phyloP scores from a whole-genome alignment of 192 early-diverging fungal species.

The Coemansia sp. region DNA sequence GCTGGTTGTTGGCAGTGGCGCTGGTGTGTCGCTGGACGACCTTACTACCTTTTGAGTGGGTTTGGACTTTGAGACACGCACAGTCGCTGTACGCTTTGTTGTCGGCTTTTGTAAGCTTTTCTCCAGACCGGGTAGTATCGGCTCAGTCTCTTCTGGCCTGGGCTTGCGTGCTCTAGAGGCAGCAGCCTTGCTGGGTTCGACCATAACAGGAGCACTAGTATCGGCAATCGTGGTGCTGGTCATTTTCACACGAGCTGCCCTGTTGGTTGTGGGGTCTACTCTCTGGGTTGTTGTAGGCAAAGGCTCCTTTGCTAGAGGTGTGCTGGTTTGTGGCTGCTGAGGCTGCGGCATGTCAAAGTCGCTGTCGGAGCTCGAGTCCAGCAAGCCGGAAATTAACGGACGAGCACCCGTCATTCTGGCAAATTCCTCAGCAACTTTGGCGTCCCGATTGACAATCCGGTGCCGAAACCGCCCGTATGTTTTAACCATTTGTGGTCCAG shows the following conservation, averaged over 20 bases:
- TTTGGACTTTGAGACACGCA: neutral
- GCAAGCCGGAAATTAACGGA: constrained; percentile 25
- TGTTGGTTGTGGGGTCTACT: neutral
- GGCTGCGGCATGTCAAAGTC: constrained; percentile 23
- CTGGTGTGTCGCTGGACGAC: neutral
- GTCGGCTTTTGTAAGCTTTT: neutral
- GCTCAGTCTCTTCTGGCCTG: neutral
- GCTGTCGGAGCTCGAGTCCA: constrained; percentile 44
- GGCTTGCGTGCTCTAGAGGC: neutral
- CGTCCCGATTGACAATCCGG: constrained; percentile 34
- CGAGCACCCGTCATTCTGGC: constrained; percentile 28
- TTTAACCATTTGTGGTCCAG: constrained; percentile 37
- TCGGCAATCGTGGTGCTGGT: neutral
- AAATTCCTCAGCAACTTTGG: constrained; percentile 33
- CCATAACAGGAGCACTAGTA: neutral
- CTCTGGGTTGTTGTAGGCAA: neutral
- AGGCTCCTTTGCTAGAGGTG: neutral
- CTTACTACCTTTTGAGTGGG: constrained; percentile 6
- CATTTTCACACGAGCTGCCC: neutral
- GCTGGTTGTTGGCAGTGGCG: neutral
- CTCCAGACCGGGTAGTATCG: neutral
- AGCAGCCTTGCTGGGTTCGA: neutral
- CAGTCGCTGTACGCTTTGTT: neutral
- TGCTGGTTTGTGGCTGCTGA: neutral
- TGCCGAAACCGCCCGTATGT: constrained; percentile 47